Evolutionary conservation across 1,284 basidiomycete genomes (phyloP).

Genomic region (Mixia osmundae): DNA sequence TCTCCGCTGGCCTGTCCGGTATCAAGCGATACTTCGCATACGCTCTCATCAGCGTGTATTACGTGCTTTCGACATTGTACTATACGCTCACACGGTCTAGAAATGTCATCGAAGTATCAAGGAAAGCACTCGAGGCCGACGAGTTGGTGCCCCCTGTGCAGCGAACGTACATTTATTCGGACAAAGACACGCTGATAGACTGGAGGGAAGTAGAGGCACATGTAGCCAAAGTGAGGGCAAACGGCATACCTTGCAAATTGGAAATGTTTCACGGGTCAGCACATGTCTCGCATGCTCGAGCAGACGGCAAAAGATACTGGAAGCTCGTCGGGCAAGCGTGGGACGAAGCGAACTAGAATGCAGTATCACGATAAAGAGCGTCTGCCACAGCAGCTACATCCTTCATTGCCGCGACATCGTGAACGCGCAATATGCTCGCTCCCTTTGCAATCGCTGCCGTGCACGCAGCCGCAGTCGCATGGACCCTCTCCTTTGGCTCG

Average conservation of each 20-base stretch:
- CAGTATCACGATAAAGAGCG: slow-evolving; percentile 22
- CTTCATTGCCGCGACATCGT: slow-evolving; percentile 47
- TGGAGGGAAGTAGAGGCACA: slow-evolving; percentile 3
- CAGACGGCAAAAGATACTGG: slow-evolving; percentile 5
- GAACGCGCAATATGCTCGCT: slow-evolving; percentile 53
- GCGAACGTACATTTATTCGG: slow-evolving; percentile 6
- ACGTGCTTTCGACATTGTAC: not conserved
- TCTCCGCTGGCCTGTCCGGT: slow-evolving; percentile 1
- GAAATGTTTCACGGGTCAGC: slow-evolving; percentile 4
- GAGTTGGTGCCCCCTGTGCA: slow-evolving; percentile 1
- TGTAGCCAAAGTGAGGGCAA: slow-evolving; percentile 1
- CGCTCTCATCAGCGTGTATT: not conserved
- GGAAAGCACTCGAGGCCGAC: no score
- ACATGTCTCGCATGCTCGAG: slow-evolving; percentile 6
- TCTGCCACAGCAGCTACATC: slow-evolving; percentile 35
- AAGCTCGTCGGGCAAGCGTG: slow-evolving; percentile 1
- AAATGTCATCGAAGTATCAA: not conserved
- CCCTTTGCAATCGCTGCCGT: slow-evolving; percentile 51
- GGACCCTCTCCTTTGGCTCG: slow-evolving; percentile 40
- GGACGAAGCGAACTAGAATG: not conserved
- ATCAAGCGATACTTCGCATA: not conserved
- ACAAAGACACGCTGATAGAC: slow-evolving; percentile 2
- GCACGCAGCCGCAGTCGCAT: slow-evolving; percentile 61
- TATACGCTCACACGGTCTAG: not conserved
- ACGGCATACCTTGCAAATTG: not conserved